These are phyloP conservation scores for Aspergillus quadricinctus DNA, from an alignment of 2,329 filamentous ascomycete species.

Conservation along the genomic window DNA sequence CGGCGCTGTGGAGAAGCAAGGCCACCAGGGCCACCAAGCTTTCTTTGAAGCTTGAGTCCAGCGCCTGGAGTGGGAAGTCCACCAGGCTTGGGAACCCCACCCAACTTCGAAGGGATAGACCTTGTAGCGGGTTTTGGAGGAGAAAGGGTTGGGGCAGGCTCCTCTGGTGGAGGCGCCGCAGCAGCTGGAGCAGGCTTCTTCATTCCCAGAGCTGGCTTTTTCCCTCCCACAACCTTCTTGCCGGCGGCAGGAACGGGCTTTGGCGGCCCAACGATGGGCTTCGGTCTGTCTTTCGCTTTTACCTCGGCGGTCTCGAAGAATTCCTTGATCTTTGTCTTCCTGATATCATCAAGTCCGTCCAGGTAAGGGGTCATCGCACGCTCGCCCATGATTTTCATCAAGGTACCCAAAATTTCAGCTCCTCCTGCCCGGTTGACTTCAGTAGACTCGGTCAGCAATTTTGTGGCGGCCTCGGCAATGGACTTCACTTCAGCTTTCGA, in stretches of 20 bases:
- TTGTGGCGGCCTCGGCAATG: conserved; percentile 85
- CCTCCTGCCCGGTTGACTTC: conserved; percentile 82
- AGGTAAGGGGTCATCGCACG: conserved; percentile 89
- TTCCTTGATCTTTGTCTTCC: conserved; percentile 93
- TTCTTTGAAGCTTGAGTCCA: conserved; percentile 42
- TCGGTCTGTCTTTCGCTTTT: conserved; percentile 88
- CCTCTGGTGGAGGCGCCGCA: conserved; percentile 51
- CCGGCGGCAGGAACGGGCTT: conserved; percentile 54
- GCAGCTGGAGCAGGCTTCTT: conserved; percentile 48
- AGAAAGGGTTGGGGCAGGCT: conserved; percentile 48
- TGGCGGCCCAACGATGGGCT: conserved; percentile 62
- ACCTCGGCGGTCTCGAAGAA: conserved; percentile 78
- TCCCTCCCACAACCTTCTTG: conserved; percentile 52
- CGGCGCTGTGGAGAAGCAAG: conserved; percentile 40
- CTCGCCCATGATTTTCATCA: conserved; percentile 99
- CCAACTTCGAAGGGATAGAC: conserved; percentile 44
- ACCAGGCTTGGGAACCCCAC: conserved; percentile 38
- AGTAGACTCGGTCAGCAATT: conserved; percentile 82
- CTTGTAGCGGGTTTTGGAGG: conserved; percentile 41
- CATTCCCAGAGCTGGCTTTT: conserved; percentile 46
- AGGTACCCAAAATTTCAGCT: conserved; percentile 83
- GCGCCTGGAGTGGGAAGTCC: conserved; percentile 39
- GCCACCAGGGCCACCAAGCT: conserved; percentile 39
- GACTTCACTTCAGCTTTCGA: conserved; percentile 75
- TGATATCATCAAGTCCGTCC: conserved; percentile 89